Conservation (phyloP, 306 rosid genomes). For the Hippophae gyantsensis region DNA sequence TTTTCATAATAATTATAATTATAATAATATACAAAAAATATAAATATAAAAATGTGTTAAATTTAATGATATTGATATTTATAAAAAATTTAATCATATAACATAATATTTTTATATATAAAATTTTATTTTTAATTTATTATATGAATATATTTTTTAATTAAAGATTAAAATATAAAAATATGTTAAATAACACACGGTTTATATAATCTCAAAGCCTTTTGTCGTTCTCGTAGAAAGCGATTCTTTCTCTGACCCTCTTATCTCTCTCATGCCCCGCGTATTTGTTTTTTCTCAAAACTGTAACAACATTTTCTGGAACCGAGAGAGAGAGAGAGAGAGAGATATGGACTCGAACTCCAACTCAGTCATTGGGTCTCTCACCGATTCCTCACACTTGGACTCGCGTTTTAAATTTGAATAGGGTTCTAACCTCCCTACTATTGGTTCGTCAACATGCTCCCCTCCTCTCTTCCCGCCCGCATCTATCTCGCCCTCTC, state of each 20-base stretch:
- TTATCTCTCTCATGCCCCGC: constrained; percentile 11
- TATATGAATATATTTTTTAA: not conserved
- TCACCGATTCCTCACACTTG: constrained; percentile 13
- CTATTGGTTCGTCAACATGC: constrained; percentile 24
- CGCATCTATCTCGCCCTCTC: constrained; percentile 32
- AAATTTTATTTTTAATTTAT: constrained; percentile 1
- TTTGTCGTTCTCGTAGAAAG: constrained; percentile 40
- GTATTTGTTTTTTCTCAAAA: constrained; percentile 33
- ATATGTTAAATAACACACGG: too few species aligned
- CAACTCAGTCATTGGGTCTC: constrained; percentile 28
- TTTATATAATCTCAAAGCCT: constrained; percentile 15
- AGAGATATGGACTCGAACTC: constrained; percentile 25
- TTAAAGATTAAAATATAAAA: too few species aligned
- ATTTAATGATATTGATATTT: too few species aligned
- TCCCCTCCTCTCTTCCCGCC: constrained; percentile 29
- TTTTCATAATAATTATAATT: too few species aligned
- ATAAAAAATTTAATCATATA: too few species aligned
- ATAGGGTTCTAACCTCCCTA: constrained; percentile 16
- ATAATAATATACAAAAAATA: too few species aligned
- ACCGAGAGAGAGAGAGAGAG: constrained; percentile 23
- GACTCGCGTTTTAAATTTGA: constrained; percentile 37
- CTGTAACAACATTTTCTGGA: constrained; percentile 38
- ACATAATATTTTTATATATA: too few species aligned
- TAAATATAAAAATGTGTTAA: too few species aligned
- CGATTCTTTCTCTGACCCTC: constrained; percentile 1